These are phyloP conservation scores for Trichoderma koningiopsis DNA, from an alignment of 2,329 filamentous ascomycete genomes.

Conservation along the genomic window DNA sequence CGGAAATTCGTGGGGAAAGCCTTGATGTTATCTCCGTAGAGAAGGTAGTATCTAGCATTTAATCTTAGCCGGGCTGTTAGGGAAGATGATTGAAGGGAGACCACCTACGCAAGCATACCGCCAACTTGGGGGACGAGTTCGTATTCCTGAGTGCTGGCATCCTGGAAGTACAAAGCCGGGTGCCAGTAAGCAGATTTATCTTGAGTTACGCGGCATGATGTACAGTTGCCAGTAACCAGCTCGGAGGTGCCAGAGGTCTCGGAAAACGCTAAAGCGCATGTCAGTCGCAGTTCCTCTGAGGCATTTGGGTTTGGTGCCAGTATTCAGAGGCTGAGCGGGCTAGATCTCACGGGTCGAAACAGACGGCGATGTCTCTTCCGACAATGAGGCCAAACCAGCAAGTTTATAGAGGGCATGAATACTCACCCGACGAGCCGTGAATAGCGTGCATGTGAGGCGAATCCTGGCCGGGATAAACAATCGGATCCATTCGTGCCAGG, in stretches of 20 bases:
- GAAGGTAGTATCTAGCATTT: constrained; percentile 76
- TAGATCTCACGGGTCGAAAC: background rate
- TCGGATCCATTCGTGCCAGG: constrained; percentile 74
- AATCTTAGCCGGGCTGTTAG: background rate
- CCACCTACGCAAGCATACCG: constrained; percentile 79
- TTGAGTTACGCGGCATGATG: constrained; percentile 76
- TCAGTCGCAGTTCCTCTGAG: constrained; percentile 27
- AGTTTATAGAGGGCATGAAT: background rate
- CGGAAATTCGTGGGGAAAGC: constrained; percentile 77
- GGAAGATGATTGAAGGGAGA: background rate
- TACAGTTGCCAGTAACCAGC: constrained; percentile 67
- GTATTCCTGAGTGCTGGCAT: constrained; percentile 63
- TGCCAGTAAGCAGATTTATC: constrained; percentile 92
- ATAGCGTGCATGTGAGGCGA: constrained; percentile 73
- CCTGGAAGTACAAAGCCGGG: constrained; percentile 75
- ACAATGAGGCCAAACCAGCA: constrained; percentile 29
- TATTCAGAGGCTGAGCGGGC: background rate
- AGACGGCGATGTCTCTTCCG: background rate
- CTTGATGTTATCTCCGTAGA: constrained; percentile 64
- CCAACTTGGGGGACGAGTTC: constrained; percentile 74
- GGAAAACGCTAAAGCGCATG: constrained; percentile 59
- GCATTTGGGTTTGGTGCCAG: background rate
- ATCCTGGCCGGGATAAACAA: constrained; percentile 63
- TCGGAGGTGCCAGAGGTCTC: constrained; percentile 57
- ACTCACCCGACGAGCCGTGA: constrained; percentile 74